Conservation (phyloP, 2,329 filamentous ascomycete species). For the Aquanectria penicillioides region DNA sequence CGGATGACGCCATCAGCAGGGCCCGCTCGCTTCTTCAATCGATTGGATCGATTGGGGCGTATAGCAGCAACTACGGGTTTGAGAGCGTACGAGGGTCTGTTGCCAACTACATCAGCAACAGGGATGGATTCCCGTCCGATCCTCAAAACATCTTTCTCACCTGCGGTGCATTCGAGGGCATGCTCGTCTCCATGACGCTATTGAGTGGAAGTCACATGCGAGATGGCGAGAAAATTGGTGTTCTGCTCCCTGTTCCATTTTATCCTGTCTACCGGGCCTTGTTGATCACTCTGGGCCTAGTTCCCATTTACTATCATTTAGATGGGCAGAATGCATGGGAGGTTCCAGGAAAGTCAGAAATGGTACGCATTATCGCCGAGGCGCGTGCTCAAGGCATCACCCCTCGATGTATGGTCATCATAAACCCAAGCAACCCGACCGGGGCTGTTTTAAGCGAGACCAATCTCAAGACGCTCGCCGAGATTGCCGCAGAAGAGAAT, state of each 20-base stretch:
- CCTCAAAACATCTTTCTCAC: constrained; percentile 88
- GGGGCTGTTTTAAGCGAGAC: constrained; percentile 83
- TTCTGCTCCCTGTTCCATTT: constrained; percentile 95
- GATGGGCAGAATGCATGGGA: no score
- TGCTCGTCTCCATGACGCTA: constrained; percentile 79
- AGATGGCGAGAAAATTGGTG: no score
- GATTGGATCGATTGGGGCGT: constrained; percentile 92
- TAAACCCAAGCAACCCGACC: constrained; percentile 98
- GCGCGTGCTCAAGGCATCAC: constrained; percentile 82
- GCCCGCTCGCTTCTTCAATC: constrained; percentile 83
- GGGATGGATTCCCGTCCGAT: constrained; percentile 88
- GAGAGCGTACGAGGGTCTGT: constrained; percentile 90
- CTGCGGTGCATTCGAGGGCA: constrained; percentile 89
- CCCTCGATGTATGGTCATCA: constrained; percentile 92
- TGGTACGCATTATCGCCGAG: no score
- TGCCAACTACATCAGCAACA: constrained; percentile 76
- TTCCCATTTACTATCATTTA: no score
- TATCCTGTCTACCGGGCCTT: constrained; percentile 98
- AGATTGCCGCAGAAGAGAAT: constrained; percentile 84
- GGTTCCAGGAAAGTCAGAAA: no score
- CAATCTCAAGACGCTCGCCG: constrained; percentile 85
- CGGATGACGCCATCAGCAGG: constrained; percentile 86
- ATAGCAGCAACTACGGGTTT: constrained; percentile 92
- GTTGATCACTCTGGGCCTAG: no score
- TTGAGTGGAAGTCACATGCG: no score